Conservation (phyloP, 2,329 filamentous ascomycete species). For the Pezicula radicicola region DNA sequence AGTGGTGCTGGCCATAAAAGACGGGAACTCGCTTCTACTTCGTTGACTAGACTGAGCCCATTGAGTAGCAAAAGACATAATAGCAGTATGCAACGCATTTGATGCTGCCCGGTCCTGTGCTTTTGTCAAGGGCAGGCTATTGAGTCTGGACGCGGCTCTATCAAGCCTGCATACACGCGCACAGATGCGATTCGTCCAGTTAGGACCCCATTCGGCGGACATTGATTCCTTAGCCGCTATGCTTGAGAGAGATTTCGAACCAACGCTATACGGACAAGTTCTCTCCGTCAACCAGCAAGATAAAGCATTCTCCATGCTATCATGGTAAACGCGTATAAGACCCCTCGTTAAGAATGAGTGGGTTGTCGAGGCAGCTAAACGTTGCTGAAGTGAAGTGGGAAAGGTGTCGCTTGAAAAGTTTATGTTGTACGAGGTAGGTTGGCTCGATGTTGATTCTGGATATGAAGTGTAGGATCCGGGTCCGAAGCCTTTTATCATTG, state of each 20-base stretch:
- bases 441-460: neutral
- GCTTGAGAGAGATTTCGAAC: neutral
- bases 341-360: slow-evolving; percentile 35
- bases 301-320: slow-evolving; percentile 49
- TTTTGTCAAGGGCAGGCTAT: slow-evolving; percentile 36
- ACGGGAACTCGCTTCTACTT: slow-evolving; percentile 8
- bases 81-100: slow-evolving; percentile 43
- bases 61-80: slow-evolving; percentile 51
- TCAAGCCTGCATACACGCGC: slow-evolving; percentile 46
- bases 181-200: slow-evolving; percentile 48
- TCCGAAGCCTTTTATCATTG: no score
- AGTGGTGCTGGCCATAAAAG: neutral
- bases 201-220: slow-evolving; percentile 33
- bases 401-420: neutral
- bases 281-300: slow-evolving; percentile 52
- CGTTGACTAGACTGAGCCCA: slow-evolving; percentile 39
- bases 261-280: slow-evolving; percentile 46
- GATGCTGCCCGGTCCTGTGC: slow-evolving; percentile 40
- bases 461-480: neutral
- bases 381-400: neutral
- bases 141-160: slow-evolving; percentile 35
- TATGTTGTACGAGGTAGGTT: neutral
- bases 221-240: slow-evolving; percentile 6
- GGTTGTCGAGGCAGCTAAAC: neutral
- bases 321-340: slow-evolving; percentile 48